Conservation (phyloP, 768 basidiomycete genomes). For the Mycena amicta region DNA sequence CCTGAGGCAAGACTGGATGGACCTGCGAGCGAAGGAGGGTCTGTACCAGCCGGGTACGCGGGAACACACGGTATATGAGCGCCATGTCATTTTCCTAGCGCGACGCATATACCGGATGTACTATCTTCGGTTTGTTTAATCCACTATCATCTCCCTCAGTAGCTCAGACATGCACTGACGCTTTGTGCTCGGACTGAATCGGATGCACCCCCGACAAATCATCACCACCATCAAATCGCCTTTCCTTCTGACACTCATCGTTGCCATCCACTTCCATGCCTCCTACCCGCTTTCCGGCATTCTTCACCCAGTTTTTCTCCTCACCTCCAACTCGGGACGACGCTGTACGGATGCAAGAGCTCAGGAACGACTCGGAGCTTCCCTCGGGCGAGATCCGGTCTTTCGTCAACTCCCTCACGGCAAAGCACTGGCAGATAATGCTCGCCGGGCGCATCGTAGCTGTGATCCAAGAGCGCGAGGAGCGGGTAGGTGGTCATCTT, state of each 20-base stretch:
- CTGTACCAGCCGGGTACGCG: neutral
- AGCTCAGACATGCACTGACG: no score
- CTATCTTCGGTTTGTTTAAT: neutral
- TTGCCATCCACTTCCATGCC: neutral
- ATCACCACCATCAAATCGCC: neutral
- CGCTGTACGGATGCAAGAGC: neutral
- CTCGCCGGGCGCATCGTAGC: neutral
- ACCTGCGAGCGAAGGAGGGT: neutral
- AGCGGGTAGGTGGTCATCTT: neutral
- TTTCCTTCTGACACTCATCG: neutral
- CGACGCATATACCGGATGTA: neutral
- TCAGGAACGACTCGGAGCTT: neutral
- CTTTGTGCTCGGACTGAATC: no score
- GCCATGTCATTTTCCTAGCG: neutral
- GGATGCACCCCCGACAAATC: no score
- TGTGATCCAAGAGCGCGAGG: neutral
- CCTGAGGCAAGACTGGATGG: neutral
- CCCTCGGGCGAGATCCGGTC: neutral
- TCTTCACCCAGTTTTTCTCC: neutral
- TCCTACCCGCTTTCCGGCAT: neutral
- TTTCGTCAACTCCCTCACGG: neutral
- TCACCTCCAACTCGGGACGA: neutral
- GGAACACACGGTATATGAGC: neutral
- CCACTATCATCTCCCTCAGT: neutral
- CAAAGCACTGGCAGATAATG: neutral